These are phyloP conservation scores for Fusarium marasasianum DNA, from an alignment of 2,329 filamentous ascomycete genomes.

Conservation along the genomic window DNA sequence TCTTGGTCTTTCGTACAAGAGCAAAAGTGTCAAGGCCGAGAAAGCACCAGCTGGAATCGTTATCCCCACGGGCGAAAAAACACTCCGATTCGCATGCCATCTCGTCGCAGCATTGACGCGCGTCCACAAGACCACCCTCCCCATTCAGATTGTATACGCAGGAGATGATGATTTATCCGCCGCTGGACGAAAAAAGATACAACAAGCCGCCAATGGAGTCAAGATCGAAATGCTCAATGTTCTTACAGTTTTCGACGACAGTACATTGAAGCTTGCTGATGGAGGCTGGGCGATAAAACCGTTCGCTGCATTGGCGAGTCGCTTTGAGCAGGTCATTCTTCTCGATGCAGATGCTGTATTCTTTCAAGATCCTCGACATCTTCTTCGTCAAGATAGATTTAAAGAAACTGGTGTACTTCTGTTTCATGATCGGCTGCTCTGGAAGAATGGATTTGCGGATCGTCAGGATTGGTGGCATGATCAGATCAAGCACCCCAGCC, in stretches of 20 bases:
- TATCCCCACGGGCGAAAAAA: constrained; percentile 46
- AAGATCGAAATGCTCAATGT: constrained; percentile 48
- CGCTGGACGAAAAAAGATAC: constrained; percentile 39
- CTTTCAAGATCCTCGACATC: constrained; percentile 47
- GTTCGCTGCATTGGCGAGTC: constrained; percentile 51
- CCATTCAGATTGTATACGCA: constrained; percentile 51
- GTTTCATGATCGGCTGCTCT: constrained; percentile 55
- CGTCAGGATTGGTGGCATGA: constrained; percentile 52
- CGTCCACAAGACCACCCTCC: constrained; percentile 44
- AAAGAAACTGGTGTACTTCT: constrained; percentile 47
- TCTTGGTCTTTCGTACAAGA: constrained; percentile 6
- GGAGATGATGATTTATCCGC: constrained; percentile 46
- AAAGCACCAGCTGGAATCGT: constrained; percentile 46
- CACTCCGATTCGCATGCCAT: constrained; percentile 49
- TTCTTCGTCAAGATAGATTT: constrained; percentile 48
- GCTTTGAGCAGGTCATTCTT: constrained; percentile 50
- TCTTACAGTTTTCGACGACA: constrained; percentile 47
- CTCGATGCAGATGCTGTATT: constrained; percentile 54
- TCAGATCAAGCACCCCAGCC: constrained; percentile 49
- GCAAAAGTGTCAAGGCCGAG: constrained; percentile 7
- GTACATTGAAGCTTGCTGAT: constrained; percentile 40
- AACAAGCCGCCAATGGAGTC: constrained; percentile 23
- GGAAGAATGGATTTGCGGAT: constrained; percentile 47
- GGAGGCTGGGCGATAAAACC: constrained; percentile 54
- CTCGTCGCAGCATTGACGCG: constrained; percentile 46